Evolutionary conservation across 2,329 filamentous ascomycete species (phyloP).

Genomic region (Aspergillus pseudoterreus): DNA sequence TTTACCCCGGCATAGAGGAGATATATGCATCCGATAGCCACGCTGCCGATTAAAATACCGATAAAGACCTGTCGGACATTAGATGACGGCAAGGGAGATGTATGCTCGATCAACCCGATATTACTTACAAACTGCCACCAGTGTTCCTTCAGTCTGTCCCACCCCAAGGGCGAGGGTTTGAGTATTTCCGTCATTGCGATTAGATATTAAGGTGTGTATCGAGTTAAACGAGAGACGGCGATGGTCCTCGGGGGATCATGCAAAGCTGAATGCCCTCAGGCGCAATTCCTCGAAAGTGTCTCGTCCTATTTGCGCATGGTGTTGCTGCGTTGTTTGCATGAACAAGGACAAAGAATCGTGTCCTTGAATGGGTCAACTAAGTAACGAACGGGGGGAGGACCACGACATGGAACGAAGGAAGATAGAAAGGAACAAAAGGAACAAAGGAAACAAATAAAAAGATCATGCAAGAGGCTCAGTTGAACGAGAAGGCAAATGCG

Average conservation of each 20-base stretch:
- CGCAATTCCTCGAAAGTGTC: background rate
- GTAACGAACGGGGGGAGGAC: conserved; percentile 1
- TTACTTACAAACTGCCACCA: conserved; percentile 45
- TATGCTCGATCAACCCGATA: background rate
- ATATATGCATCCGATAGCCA: conserved; percentile 26
- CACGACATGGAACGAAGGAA: background rate
- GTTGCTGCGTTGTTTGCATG: background rate
- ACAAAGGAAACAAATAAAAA: background rate
- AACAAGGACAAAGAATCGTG: background rate
- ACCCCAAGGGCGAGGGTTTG: conserved; percentile 27
- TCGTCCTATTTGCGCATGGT: conserved; percentile 1
- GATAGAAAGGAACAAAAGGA: background rate
- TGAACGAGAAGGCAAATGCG: too few relatives aligned
- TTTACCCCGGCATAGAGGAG: conserved; percentile 24
- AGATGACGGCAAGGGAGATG: background rate
- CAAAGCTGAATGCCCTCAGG: conserved; percentile 1
- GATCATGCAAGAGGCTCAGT: too few relatives aligned
- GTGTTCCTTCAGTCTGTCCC: conserved; percentile 32
- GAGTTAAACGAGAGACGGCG: conserved; percentile 9
- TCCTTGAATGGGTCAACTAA: background rate
- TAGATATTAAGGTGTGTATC: conserved; percentile 14
- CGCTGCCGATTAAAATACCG: conserved; percentile 28
- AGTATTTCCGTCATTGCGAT: conserved; percentile 28
- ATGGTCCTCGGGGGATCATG: conserved; percentile 1
- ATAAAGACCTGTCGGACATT: conserved; percentile 28